phyloP scores from a whole-genome alignment of 2,329 filamentous ascomycete species.

The Ophiostoma fasciatum region DNA sequence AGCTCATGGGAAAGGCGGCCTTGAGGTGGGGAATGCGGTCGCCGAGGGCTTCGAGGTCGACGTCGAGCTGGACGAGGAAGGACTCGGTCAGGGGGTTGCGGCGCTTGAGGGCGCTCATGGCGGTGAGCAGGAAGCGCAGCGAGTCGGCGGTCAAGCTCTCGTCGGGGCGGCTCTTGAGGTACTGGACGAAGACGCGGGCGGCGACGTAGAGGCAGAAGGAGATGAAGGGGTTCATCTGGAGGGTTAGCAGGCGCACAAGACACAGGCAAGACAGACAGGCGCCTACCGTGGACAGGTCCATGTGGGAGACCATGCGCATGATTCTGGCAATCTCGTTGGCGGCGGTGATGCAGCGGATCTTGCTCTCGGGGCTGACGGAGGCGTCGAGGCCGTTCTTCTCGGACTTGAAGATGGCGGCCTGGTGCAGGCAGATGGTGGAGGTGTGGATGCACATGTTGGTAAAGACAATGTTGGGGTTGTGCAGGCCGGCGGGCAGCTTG shows the following conservation, averaged over 20 bases:
- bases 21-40: constrained; percentile 43
- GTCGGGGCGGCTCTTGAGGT: constrained; percentile 82
- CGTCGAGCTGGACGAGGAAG: constrained; percentile 82
- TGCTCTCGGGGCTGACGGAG: constrained; percentile 75
- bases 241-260: background rate
- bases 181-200: constrained; percentile 87
- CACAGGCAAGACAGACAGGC: background rate
- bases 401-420: constrained; percentile 94
- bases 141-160: constrained; percentile 67
- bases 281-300: constrained; percentile 69
- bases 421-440: constrained; percentile 91
- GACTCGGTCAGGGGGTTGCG: constrained; percentile 88
- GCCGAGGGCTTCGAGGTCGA: constrained; percentile 68
- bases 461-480: constrained; percentile 76
- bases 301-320: constrained; percentile 87
- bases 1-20: constrained; percentile 37
- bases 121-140: constrained; percentile 76
- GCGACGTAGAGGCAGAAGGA: constrained; percentile 95
- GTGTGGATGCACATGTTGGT: constrained; percentile 96
- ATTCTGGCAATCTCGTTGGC: constrained; percentile 88
- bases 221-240: constrained; percentile 85
- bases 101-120: constrained; percentile 78
- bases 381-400: constrained; percentile 71
- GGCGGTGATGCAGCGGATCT: constrained; percentile 81
- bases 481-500: constrained; percentile 61